phyloP scores from a whole-genome alignment of 2,329 filamentous ascomycete genomes.

The Corinectria fuckeliana region DNA sequence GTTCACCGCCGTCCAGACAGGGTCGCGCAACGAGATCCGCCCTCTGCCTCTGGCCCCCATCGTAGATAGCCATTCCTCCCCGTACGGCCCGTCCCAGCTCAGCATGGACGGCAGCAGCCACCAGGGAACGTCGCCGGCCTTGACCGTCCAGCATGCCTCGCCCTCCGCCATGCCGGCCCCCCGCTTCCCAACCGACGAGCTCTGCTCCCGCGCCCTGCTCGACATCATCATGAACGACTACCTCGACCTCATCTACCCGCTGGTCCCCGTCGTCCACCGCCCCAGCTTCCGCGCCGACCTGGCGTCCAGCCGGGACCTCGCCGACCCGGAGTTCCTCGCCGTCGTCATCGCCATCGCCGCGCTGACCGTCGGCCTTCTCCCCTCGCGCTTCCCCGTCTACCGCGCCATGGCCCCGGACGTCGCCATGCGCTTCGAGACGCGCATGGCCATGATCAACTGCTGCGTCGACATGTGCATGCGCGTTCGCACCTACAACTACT shows the following conservation, averaged over 20 bases:
- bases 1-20: neutral
- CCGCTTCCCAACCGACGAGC: constrained; percentile 33
- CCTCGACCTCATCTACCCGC: constrained; percentile 35
- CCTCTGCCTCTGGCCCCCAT: neutral
- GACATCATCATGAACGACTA: constrained; percentile 34
- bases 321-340: constrained; percentile 35
- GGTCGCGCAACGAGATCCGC: constrained; percentile 3
- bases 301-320: constrained; percentile 26
- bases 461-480: constrained; percentile 35
- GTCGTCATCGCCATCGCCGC: constrained; percentile 35
- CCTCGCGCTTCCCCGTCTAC: constrained; percentile 36
- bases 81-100: constrained; percentile 1
- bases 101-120: neutral
- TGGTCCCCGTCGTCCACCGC: constrained; percentile 35
- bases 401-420: constrained; percentile 26
- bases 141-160: constrained; percentile 3
- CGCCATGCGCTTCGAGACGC: constrained; percentile 31
- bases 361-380: constrained; percentile 35
- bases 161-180: neutral
- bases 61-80: constrained; percentile 6
- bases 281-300: constrained; percentile 36
- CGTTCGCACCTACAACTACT: constrained; percentile 30
- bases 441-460: constrained; percentile 36
- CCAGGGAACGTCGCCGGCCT: neutral
- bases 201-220: constrained; percentile 34